phyloP scores from a whole-genome alignment of 2,329 filamentous ascomycete species.

The Colletotrichum caudatum region DNA sequence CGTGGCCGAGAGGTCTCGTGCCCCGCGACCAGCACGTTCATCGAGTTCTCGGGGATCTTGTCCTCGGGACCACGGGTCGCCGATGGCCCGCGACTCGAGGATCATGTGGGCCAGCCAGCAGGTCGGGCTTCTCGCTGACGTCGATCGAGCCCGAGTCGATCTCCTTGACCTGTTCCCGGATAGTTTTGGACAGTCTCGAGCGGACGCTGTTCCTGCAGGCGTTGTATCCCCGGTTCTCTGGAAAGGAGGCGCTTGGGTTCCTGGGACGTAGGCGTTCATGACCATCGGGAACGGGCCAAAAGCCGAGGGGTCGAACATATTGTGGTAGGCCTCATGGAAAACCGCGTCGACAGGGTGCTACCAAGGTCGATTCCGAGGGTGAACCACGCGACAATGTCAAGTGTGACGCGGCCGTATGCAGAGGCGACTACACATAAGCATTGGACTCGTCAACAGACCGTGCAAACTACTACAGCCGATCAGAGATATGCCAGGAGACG shows the following conservation, averaged over 20 bases:
- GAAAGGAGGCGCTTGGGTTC: conserved; percentile 52
- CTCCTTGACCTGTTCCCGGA: conserved; percentile 45
- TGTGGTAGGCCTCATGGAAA: conserved; percentile 48
- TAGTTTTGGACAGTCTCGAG: conserved; percentile 46
- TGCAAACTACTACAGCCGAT: no score
- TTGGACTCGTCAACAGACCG: neutral
- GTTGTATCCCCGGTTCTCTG: conserved; percentile 53
- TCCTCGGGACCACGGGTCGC: conserved; percentile 43
- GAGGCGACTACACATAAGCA: conserved; percentile 25
- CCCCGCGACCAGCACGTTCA: conserved; percentile 59
- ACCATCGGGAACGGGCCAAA: conserved; percentile 46
- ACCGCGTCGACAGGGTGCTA: conserved; percentile 45
- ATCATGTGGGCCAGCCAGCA: conserved; percentile 53
- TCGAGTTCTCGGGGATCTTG: conserved; percentile 54
- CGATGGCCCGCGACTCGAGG: conserved; percentile 46
- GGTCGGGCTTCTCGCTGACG: conserved; percentile 44
- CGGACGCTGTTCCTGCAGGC: conserved; percentile 48
- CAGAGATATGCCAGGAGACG: neutral
- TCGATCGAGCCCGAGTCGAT: conserved; percentile 34
- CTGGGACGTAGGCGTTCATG: conserved; percentile 50
- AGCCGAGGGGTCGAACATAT: conserved; percentile 45
- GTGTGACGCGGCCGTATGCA: conserved; percentile 48
- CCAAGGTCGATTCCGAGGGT: conserved; percentile 51
- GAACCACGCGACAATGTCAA: conserved; percentile 53
- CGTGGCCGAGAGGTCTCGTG: conserved; percentile 60